phyloP scores from a whole-genome alignment of 2,329 filamentous ascomycete genomes.

The Penicillium occitanis region DNA sequence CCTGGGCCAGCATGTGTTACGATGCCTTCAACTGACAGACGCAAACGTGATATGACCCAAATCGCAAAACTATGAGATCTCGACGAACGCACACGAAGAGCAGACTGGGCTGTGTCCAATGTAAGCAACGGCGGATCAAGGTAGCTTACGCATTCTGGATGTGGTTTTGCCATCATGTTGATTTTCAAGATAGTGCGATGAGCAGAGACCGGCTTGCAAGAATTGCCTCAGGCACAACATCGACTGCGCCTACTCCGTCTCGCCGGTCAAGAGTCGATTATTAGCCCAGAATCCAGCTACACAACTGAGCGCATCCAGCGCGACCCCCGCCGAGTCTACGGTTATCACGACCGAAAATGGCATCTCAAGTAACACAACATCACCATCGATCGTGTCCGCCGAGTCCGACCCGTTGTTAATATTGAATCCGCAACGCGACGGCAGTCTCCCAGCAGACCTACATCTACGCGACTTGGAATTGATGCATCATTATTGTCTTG shows the following conservation, averaged over 20 bases:
- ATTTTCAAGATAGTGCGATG: constrained; percentile 26
- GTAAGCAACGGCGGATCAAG: constrained; percentile 24
- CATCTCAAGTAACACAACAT: constrained; percentile 9
- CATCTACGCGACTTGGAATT: constrained; percentile 46
- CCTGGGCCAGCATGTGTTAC: neutral
- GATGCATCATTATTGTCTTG: constrained; percentile 43
- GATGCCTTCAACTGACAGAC: neutral
- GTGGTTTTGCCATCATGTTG: neutral
- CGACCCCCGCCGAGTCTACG: neutral
- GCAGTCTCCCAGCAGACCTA: constrained; percentile 24
- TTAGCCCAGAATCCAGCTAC: constrained; percentile 15
- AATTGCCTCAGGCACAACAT: constrained; percentile 31
- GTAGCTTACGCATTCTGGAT: constrained; percentile 10
- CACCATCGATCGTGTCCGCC: constrained; percentile 1
- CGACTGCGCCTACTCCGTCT: constrained; percentile 27
- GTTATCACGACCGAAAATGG: constrained; percentile 1
- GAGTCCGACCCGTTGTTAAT: constrained; percentile 25
- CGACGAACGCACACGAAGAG: constrained; percentile 24
- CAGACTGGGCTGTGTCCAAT: constrained; percentile 23
- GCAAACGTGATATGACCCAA: neutral
- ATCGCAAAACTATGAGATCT: constrained; percentile 19
- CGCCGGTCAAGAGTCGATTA: constrained; percentile 22
- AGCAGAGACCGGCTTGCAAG: constrained; percentile 27
- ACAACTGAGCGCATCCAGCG: neutral
- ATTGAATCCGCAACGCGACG: constrained; percentile 23